Evolutionary conservation across 805 yeast genomes (phyloP), one percentile per base, ranked within the genome.

Genomic region (Wickerhamomyces hampshirensis): DNA sequence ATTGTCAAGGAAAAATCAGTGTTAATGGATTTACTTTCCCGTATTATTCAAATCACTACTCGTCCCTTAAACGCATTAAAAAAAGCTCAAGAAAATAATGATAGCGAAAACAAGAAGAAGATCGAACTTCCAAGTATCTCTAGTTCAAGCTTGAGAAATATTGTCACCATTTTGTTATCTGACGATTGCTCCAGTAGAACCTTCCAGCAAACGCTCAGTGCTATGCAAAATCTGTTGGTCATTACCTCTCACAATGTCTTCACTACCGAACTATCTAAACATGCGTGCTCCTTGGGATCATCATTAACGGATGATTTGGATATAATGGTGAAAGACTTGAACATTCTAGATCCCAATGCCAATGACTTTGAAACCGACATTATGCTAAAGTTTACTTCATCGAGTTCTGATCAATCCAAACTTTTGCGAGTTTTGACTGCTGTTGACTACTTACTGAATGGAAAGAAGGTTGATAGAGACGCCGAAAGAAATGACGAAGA

Each of bases 321-420:
- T 27, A n/a, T 18, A 23, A 35, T 45, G 39, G 39, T 40, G 5
- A 24, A 18, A 1, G 31, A 38, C 7, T 21, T 45, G 26, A 27
- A 34, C 11, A 18, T 19, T 18, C 34, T 37, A 17, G 44, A 39
- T 16, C 34, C 23, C 28, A 64, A 56, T 23, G 68, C 66, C 4
- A 66, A 65, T 18, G 77, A 73, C 18, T 66, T 76, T 19, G 74
- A 71, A 31, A 68, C 73, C 16, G 75, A 72, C 18, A 62, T 77
- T 3, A 66, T 88, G 41, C 62, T 74, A 18, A 76, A 75, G 47
- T 85, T 89, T 52, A 84, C 93, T 3, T 74, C 86, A 0, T 75
- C 88, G 1, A 77, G 84, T 28, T 84, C 96, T 0, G 88, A 84
- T 42, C 98, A 93, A 56, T 84, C 96, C 6, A 88, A 87, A 51